Evolutionary conservation across 192 early-diverging fungal genomes (phyloP), one percentile per base, ranked within the genome.

Genomic region (Umbelopsis ramanniana): DNA sequence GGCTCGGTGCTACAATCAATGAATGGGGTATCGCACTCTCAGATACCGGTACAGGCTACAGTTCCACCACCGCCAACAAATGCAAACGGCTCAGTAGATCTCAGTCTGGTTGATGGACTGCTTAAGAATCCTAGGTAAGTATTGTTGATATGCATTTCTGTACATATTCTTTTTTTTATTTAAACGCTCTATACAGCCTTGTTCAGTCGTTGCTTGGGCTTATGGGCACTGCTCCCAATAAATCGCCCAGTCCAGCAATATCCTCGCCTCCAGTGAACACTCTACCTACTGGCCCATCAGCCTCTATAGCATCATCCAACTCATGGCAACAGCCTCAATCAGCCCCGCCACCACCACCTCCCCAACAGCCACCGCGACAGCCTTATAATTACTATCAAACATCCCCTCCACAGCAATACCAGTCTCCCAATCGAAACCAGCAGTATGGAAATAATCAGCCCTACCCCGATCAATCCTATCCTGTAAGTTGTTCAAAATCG

Each of bases 61-160:
- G 57, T 14, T 19, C 29, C 57, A 63, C 29, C 57, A 38, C 57
- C 57, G 11, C 57, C 57, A 63, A 19, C 57, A 37, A 63, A 15
- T 14, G 33, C 35, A 15, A 14, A 22, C 15, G 12, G 29, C 3
- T 29, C 57, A 17, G 57, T 63, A 2, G 57, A 63, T 37, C 57
- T 63, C 33, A 63, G 26, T 14, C 29, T 63, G 19, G 57, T 63
- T 19, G 57, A 29, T 37, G 57, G 57, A 63, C 17, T 63, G 11
- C 17, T 63, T 1, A 37, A 29, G 4, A 63, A 29, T n/a, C 57
- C 57, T 0, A 21, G 48, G 48, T 50, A 50, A 50, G 48, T 48
- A 14, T n/a, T 48, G 38, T 6, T 8, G 8, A 6, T 48, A 48
- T 3, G 11, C 47, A 48, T 10, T n/a, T 48, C 15, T 48, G 4